phyloP scores from a whole-genome alignment of 2,329 filamentous ascomycete species.

The Dendryphion nanum region DNA sequence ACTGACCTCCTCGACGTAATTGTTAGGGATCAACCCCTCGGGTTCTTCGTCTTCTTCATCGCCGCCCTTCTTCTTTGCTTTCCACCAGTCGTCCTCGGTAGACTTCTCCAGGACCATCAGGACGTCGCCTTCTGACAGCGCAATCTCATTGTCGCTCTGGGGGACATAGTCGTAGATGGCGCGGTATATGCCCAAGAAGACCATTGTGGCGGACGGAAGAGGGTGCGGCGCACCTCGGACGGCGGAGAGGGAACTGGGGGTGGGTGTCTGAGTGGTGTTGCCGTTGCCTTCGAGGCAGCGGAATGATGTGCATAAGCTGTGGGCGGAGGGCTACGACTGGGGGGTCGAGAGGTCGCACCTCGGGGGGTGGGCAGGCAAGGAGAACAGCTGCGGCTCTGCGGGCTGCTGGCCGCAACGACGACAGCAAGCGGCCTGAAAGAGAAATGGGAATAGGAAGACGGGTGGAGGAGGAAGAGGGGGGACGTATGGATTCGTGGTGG shows the following conservation, averaged over 20 bases:
- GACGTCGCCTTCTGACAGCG: conserved; percentile 80
- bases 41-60: conserved; percentile 88
- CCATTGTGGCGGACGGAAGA: conserved; percentile 57
- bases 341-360: too few relatives aligned
- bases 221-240: conserved; percentile 14
- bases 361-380: too few relatives aligned
- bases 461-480: too few relatives aligned
- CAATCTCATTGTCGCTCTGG: conserved; percentile 80
- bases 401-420: too few relatives aligned
- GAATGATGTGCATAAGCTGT: conserved; percentile 27
- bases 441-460: too few relatives aligned
- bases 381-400: too few relatives aligned
- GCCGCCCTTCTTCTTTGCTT: conserved; percentile 80
- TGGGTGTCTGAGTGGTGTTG: conserved; percentile 13
- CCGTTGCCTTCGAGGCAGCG: conserved; percentile 10
- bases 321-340: too few relatives aligned
- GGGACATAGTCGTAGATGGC: conserved; percentile 92
- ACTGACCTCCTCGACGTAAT: conserved; percentile 90
- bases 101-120: conserved; percentile 87
- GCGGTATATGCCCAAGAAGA: conserved; percentile 86
- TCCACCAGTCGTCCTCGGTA: conserved; percentile 82
- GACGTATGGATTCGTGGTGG: too few relatives aligned
- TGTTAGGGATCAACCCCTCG: conserved; percentile 84
- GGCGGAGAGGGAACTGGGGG: not conserved
- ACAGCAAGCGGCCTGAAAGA: too few relatives aligned